Evolutionary conservation across 805 yeast species (phyloP), one percentile per base, ranked within the genome.

Genomic region (Pichia eremophila): DNA sequence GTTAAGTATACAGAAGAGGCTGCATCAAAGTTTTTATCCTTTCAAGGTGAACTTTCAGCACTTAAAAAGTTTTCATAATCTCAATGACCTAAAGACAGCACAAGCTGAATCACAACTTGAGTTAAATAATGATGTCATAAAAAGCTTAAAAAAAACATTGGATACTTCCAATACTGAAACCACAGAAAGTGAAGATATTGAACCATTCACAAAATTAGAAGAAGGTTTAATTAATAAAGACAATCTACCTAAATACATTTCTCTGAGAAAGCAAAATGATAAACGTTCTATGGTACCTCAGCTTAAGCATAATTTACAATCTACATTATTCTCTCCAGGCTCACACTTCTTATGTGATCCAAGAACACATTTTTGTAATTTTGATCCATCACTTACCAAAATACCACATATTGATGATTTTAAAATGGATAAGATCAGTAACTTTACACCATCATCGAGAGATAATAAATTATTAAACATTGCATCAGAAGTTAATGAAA

Each of bases 291-390:
- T 57, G 46, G 46, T 82, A 45, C 90, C 96, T 0, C 59, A 54
- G 17, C 65, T 91, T 37, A 75, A 79, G 10, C 88, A 85, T 56
- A 75, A 74, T 44, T 71, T 93, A 18, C 83, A 84, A 36, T 67
- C 84, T 39, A 89, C 84, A 0, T 65, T 91, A 12, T 86, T 84
- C 60, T 80, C 83, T 31, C 96, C 96, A 61, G 95, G 75, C 0
- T 82, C 86, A 2, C 95, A 89, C 55, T 81, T 75, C 50, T 63
- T 85, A 32, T 79, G 78, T 57, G 96, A 90, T 64, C 82, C 89
- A 18, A 71, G 96, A 50, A 78, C 95, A 0, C 71, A 81, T 42
- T 81, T 79, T 2, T 81, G 72, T 63, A 86, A 88, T 61, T 89
- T 85, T 61, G 67, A 79, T 9, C 79, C 82, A 2, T 70, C 66